Percentiles rank a stretch among this genome's conserved stretches.
These are phyloP conservation scores for Balamuthia mandrillaris DNA, from an alignment of 208 protist genomes.

Conservation along the genomic window DNA sequence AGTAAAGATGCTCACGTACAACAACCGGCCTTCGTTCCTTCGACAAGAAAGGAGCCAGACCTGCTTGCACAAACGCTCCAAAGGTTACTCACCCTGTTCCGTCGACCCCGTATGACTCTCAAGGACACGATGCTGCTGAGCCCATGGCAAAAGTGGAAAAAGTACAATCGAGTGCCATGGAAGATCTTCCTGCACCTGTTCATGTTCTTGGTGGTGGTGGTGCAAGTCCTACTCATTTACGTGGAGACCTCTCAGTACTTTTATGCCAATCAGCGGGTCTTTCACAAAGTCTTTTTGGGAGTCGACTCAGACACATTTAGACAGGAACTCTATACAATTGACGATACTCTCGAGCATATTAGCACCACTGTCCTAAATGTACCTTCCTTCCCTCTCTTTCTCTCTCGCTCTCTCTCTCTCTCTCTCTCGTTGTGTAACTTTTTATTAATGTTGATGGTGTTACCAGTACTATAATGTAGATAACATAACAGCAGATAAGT, in stretches of 20 bases:
- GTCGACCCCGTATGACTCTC: conserved; percentile 34
- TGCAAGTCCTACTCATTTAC: conserved; percentile 29
- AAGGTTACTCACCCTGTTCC: no score
- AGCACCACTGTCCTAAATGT: neutral
- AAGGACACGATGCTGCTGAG: conserved; percentile 30
- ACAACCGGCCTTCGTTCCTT: no score
- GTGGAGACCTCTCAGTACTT: conserved; percentile 28
- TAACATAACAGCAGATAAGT: neutral
- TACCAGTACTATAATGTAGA: conserved; percentile 11
- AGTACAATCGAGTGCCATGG: conserved; percentile 38
- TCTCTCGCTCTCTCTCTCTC: neutral
- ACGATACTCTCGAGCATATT: neutral
- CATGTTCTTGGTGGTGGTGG: conserved; percentile 34
- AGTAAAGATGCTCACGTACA: no score
- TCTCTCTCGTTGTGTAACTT: neutral
- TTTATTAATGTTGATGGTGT: neutral
- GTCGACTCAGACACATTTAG: neutral
- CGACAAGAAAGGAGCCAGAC: no score
- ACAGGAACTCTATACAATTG: neutral
- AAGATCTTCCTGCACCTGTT: conserved; percentile 36
- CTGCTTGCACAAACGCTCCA: no score
- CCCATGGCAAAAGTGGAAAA: conserved; percentile 43
- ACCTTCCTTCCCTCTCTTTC: neutral
- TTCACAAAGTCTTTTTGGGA: neutral
- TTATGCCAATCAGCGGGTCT: neutral